A percentile compares a stretch with the other conserved stretches of the same genome.
These are phyloP conservation scores for Colletotrichum melonis DNA, from an alignment of 2,329 filamentous ascomycete species.

Conservation along the genomic window DNA sequence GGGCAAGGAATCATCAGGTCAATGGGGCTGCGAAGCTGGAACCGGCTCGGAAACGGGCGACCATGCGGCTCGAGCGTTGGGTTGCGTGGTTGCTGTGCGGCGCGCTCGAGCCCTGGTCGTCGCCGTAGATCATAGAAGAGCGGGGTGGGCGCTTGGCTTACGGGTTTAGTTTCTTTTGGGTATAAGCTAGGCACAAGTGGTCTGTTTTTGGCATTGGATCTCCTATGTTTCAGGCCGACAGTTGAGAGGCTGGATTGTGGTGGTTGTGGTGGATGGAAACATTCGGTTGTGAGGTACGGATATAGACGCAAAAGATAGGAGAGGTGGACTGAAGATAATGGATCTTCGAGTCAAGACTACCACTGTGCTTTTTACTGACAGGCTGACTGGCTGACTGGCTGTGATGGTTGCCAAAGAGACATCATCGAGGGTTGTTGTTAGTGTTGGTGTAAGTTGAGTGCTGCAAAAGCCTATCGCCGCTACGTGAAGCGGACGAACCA, in stretches of 20 bases:
- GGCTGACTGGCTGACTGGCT: not conserved
- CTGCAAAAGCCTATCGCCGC: not conserved
- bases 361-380: not conserved
- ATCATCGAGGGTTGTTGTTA: not conserved
- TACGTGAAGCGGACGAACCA: not conserved
- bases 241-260: not conserved
- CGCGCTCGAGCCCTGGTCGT: slow-evolving; percentile 16
- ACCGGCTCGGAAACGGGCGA: not conserved
- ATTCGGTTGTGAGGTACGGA: not conserved
- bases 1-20: not conserved
- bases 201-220: slow-evolving; percentile 18
- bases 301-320: not conserved
- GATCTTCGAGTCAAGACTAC: not conserved
- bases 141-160: not conserved
- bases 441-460: not conserved
- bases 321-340: not conserved
- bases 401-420: not conserved
- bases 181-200: slow-evolving; percentile 17
- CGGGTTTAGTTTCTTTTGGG: slow-evolving; percentile 2
- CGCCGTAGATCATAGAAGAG: not conserved
- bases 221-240: slow-evolving; percentile 23
- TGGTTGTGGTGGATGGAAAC: not conserved
- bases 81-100: slow-evolving; percentile 26
- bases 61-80: slow-evolving; percentile 30
- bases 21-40: not conserved